Conservation (phyloP, 2,329 filamentous ascomycete genomes). For the Cytospora piceicola region DNA sequence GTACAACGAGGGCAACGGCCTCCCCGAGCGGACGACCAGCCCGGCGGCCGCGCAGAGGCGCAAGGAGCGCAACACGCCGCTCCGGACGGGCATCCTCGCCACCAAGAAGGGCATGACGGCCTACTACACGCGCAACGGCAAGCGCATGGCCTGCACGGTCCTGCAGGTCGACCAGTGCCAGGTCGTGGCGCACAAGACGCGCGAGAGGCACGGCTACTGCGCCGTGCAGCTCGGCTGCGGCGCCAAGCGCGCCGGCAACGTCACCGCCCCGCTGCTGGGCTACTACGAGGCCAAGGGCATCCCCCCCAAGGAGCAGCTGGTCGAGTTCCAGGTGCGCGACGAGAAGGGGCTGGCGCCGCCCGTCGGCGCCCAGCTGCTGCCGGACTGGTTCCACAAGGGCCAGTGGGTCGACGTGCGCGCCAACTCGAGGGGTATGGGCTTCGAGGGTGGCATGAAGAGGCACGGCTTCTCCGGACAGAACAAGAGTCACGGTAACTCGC, state of each 20-base stretch:
- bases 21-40: slow-evolving; percentile 60
- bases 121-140: slow-evolving; percentile 78
- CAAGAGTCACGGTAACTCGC: slow-evolving; percentile 92
- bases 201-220: slow-evolving; percentile 83
- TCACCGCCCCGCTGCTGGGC: slow-evolving; percentile 81
- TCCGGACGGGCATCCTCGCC: slow-evolving; percentile 81
- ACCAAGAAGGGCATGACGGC: slow-evolving; percentile 97
- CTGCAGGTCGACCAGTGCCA: slow-evolving; percentile 92
- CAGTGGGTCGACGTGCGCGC: slow-evolving; percentile 87
- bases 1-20: slow-evolving; percentile 64
- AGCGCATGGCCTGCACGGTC: slow-evolving; percentile 84
- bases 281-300: slow-evolving; percentile 85
- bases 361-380: slow-evolving; percentile 74
- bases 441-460: slow-evolving; percentile 97
- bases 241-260: slow-evolving; percentile 71
- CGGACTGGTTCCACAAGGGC: slow-evolving; percentile 90
- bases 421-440: slow-evolving; percentile 85
- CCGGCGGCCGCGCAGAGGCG: slow-evolving; percentile 65
- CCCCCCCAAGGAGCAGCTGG: slow-evolving; percentile 79
- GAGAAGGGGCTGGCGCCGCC: slow-evolving; percentile 69
- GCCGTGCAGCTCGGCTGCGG: slow-evolving; percentile 89
- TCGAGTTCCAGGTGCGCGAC: slow-evolving; percentile 84
- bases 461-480: slow-evolving; percentile 89
- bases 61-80: slow-evolving; percentile 60
- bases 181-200: slow-evolving; percentile 84